Percentiles rank a stretch among this genome's conserved stretches.
Conservation (phyloP, 2,329 filamentous ascomycete species). For the Epichloe glyceriae region DNA sequence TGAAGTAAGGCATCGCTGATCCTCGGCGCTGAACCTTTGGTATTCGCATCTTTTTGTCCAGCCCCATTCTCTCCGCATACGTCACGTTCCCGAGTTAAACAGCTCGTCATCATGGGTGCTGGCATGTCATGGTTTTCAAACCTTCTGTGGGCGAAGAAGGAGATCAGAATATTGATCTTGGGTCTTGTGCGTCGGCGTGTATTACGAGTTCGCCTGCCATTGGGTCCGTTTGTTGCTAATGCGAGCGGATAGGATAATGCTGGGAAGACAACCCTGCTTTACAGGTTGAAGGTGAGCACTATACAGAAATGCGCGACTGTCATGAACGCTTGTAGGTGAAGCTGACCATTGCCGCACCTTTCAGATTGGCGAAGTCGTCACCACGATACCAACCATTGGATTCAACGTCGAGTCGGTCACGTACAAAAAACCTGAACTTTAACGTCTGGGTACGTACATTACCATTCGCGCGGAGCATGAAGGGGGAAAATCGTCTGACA, state of each 20-base stretch:
- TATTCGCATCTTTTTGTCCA: not conserved
- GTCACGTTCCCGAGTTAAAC: not conserved
- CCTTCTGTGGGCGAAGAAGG: conserved; percentile 85
- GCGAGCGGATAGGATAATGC: conserved; percentile 66
- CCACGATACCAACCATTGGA: conserved; percentile 96
- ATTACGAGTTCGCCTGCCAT: not conserved
- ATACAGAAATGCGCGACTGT: not conserved
- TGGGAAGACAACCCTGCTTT: conserved; percentile 92
- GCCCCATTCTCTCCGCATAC: not conserved
- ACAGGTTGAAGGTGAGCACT: conserved; percentile 70
- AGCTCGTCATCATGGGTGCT: conserved; percentile 42
- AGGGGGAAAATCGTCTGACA: not conserved
- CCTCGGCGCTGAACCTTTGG: not conserved
- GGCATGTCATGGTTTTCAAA: conserved; percentile 56
- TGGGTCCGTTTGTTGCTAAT: conserved; percentile 7
- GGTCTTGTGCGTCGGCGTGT: conserved; percentile 57
- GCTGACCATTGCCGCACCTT: not conserved
- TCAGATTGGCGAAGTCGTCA: conserved; percentile 95
- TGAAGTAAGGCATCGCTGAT: not conserved
- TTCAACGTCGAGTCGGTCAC: conserved; percentile 99
- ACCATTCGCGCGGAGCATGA: not conserved
- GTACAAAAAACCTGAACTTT: conserved; percentile 94
- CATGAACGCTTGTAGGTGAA: not conserved
- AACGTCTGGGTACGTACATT: conserved; percentile 75
- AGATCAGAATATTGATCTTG: conserved; percentile 90